Evolutionary conservation across 2,329 filamentous ascomycete genomes (phyloP), one percentile per base, ranked within the genome.

Genomic region (Domatiomyces globalis): DNA sequence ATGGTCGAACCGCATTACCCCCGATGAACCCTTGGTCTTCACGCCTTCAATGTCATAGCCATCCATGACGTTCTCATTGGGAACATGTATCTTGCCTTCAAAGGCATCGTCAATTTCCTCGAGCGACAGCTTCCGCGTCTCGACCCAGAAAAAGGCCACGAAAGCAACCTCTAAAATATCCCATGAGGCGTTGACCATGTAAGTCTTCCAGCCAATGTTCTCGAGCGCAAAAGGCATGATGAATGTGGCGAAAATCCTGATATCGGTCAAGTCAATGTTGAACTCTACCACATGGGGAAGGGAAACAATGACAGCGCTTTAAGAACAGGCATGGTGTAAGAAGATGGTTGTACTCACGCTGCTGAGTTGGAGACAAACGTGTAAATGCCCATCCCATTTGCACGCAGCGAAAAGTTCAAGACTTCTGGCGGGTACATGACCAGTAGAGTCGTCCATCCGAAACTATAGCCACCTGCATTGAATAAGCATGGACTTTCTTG

Each of bases 381-480:
- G 20, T 42, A 49, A 18, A 54, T 48, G 25, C 33, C 20, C 17
- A 47, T 27, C 3, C 66, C 64, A 0, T 59, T 61, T 1, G 64
- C 60, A 5, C 66, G 61, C 1, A 68, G 54, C 25, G 63, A 62
- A 55, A 61, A 67, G 5, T 60, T 62, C 1, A 63, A 61, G 4
- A 67, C 61, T 44, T 67, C 65, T 0, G 63, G 62, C 2, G 64
- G 63, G 45, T 67, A 68, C 2, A 75, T 62, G 49, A 67, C 70
- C 1, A 71, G 61, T 19, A 77, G 58, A 2, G 73, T 72, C 4
- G 73, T 76, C 70, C 70, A 74, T 0, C 67, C 71, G 15, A 76
- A 62, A 0, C 67, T 69, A 57, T 76, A 77, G 50, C 69, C 69
- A 0, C 71, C 73, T 52, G 73, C 70, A 58, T 45, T 12, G 8